Evolutionary conservation across 192 early-diverging fungal genomes (phyloP), one percentile per base, ranked within the genome.

Genomic region (Haplosporangium gracile): DNA sequence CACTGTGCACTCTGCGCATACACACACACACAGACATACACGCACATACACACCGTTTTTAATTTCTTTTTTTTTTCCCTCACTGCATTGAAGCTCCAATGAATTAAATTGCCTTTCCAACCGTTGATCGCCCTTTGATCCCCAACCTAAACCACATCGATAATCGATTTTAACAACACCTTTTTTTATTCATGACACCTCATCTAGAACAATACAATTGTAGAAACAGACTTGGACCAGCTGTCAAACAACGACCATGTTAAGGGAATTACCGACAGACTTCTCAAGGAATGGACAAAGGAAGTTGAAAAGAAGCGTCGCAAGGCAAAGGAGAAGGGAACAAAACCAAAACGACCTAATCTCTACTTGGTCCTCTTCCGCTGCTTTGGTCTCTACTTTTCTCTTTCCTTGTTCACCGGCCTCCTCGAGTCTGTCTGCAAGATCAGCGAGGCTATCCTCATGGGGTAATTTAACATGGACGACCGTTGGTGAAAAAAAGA

Each of bases 371-470:
- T 83, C 36, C 82, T 83, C 51, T 83, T 22, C 10, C 43, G 82
- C 39, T 83, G 82, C 72, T 84, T 81, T 74, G 88, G 88, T 18
- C 55, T 75, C 39, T 88, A 88, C 69, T 85, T 84, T 29, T 65
- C 53, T 60, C 22, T 88, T 7, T 81, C 82, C 18, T 32, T 77
- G 11, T 68, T 88, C 72, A 81, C 78, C 3, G 88, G 88, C 22
- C 29, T 82, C 40, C 10, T 81, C 24, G 88, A 88, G 60, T 75
- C 75, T 76, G 60, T 69, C 57, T 83, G 78, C 80, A 88, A 88
- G 88, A 88, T 88, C 78, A 75, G 81, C n/a, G 88, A 88, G 16
- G 88, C 88, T 2, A 77, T 88, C 38, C 82, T 88, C 68, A 84
- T 88, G 82, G 88, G 88, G 79, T 88, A 88, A 57, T 57, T 57